Evolutionary conservation across 352 stramenopile genomes (phyloP).

Genomic region (Porosira glacialis): DNA sequence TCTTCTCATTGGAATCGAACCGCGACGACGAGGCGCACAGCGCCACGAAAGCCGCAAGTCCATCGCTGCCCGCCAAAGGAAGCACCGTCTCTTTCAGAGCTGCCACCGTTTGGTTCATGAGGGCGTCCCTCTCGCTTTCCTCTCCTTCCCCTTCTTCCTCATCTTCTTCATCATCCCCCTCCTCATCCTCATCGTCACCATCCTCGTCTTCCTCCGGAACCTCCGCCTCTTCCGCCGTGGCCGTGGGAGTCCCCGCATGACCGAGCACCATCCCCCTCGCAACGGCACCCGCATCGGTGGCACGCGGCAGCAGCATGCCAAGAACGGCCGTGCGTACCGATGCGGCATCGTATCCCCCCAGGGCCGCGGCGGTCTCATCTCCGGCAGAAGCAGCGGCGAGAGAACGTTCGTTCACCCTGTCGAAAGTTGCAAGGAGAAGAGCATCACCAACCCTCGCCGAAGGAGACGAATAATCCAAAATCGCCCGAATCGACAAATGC

Average conservation of each 20-base stretch:
- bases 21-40: constrained; percentile 28
- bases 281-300: constrained; percentile 29
- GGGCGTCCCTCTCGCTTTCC: constrained; percentile 42
- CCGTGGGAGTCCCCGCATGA: constrained; percentile 63
- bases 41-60: constrained; percentile 40
- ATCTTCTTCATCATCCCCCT: too few species aligned
- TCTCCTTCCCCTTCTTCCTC: constrained; percentile 30
- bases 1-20: constrained; percentile 1
- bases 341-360: constrained; percentile 40
- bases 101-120: constrained; percentile 49
- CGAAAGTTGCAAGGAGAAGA: constrained; percentile 53
- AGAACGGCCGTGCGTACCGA: constrained; percentile 49
- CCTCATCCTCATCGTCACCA: too few species aligned
- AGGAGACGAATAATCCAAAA: constrained; percentile 52
- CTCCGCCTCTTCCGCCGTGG: too few species aligned
- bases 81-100: constrained; percentile 29
- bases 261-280: constrained; percentile 57
- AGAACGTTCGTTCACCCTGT: constrained; percentile 56
- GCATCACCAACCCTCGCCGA: constrained; percentile 31
- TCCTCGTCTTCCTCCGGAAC: too few species aligned
- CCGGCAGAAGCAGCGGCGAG: constrained; percentile 33
- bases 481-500: constrained; percentile 43
- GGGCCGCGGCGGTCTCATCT: constrained; percentile 18
- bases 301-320: constrained; percentile 26
- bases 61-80: constrained; percentile 28